A percentile compares a stretch with the other conserved stretches of the same genome.
Conservation (phyloP, 768 basidiomycete species). For the Phallus indusiatus region DNA sequence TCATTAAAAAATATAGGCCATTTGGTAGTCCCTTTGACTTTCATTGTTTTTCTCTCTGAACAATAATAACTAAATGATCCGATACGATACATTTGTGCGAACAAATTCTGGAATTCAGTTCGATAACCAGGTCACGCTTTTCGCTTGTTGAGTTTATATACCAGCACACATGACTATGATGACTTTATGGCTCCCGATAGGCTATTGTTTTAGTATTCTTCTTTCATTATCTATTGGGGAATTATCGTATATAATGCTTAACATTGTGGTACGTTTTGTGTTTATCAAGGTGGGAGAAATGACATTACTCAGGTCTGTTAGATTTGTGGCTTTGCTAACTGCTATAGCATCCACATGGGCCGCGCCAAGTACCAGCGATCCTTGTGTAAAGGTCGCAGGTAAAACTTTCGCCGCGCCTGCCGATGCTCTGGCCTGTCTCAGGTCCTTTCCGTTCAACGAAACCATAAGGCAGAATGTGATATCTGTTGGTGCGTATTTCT, state of each 20-base stretch:
- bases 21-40: no score
- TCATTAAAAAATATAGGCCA: no score
- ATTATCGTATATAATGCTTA: neutral
- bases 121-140: neutral
- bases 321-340: neutral
- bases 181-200: neutral
- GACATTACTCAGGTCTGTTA: neutral
- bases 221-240: neutral
- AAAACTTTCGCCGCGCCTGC: conserved; percentile 38
- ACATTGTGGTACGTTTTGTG: neutral
- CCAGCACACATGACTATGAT: neutral
- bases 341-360: neutral
- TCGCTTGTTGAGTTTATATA: neutral
- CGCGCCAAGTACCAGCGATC: conserved; percentile 22
- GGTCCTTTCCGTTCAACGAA: conserved; percentile 48
- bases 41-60: no score
- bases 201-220: neutral
- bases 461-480: conserved; percentile 46
- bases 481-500: conserved; percentile 15
- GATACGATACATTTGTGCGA: no score
- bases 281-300: neutral
- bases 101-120: neutral
- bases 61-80: no score
- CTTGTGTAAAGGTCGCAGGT: conserved; percentile 27
- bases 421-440: conserved; percentile 49